phyloP scores from a whole-genome alignment of 139 green algal genomes.

The Zygnema circumcarinatum region DNA sequence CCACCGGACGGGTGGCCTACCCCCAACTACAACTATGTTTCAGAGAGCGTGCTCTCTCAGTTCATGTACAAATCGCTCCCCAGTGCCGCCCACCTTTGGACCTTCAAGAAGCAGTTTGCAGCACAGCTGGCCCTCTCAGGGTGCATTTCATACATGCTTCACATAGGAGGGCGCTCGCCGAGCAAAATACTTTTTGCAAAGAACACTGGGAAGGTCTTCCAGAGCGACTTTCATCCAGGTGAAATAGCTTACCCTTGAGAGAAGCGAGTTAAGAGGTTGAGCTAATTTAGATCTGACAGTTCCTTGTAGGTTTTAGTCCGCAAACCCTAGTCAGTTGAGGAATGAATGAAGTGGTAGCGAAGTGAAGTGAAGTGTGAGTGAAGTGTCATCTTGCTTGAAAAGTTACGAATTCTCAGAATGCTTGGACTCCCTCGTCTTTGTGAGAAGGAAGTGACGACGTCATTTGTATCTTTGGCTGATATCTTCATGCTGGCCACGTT shows the following conservation, averaged over 20 bases:
- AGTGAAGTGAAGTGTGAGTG: not conserved
- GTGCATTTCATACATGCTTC: slow-evolving; percentile 76
- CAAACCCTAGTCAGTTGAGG: not conserved
- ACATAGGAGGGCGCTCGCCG: slow-evolving; percentile 83
- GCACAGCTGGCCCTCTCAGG: slow-evolving; percentile 86
- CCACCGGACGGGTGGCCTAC: not conserved
- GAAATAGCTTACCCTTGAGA: slow-evolving; percentile 68
- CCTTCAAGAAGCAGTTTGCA: slow-evolving; percentile 92
- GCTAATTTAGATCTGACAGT: too few relatives aligned
- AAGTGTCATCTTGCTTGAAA: too few relatives aligned
- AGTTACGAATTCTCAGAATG: too few relatives aligned
- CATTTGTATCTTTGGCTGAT: too few relatives aligned
- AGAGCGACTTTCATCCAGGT: slow-evolving; percentile 84
- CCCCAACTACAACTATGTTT: slow-evolving; percentile 70
- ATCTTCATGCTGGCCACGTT: too few relatives aligned
- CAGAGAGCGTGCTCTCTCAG: slow-evolving; percentile 90
- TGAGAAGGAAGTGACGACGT: too few relatives aligned
- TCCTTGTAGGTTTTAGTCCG: too few relatives aligned
- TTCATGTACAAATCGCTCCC: slow-evolving; percentile 97
- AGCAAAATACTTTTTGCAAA: slow-evolving; percentile 90
- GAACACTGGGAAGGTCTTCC: slow-evolving; percentile 80
- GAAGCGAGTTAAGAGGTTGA: too few relatives aligned
- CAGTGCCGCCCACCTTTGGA: slow-evolving; percentile 83
- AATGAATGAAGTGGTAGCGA: not conserved
- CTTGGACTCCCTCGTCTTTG: too few relatives aligned